Percentiles rank a stretch among this genome's conserved stretches.
These are phyloP conservation scores for Nakaseomyces nivariensis DNA, from an alignment of 1,139 yeast species.

Conservation along the genomic window DNA sequence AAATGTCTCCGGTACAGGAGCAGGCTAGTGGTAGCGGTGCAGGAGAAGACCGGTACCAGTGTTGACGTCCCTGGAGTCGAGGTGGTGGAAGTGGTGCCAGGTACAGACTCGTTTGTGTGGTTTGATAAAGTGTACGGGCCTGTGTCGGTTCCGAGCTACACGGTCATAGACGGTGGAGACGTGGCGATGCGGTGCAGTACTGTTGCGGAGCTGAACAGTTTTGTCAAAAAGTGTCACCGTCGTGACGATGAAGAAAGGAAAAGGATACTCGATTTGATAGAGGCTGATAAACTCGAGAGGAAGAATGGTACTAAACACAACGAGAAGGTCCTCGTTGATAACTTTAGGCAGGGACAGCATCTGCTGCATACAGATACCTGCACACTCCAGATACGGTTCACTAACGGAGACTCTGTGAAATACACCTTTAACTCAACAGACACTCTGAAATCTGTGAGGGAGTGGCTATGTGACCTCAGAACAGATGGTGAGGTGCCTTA, in stretches of 20 bases:
- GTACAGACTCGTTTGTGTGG: background rate
- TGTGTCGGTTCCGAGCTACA: background rate
- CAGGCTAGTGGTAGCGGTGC: background rate
- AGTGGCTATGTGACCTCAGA: slow-evolving; percentile 48
- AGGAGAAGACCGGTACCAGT: background rate
- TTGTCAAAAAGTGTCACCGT: no score
- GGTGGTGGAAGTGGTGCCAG: background rate
- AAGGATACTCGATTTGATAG: background rate
- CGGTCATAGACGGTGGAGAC: background rate
- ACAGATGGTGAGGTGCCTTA: slow-evolving; percentile 39
- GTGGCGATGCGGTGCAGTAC: background rate
- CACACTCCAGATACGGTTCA: slow-evolving; percentile 19
- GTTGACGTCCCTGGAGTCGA: background rate
- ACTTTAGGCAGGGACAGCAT: background rate
- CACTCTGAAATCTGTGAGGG: slow-evolving; percentile 38
- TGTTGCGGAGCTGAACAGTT: background rate
- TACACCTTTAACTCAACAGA: slow-evolving; percentile 16
- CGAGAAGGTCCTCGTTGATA: background rate
- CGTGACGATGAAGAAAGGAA: background rate
- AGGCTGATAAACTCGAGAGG: background rate
- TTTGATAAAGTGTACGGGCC: background rate
- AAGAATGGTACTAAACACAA: no score
- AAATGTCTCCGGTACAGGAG: background rate
- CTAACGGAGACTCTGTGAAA: slow-evolving; percentile 19
- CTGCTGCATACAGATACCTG: slow-evolving; percentile 8